These are phyloP conservation scores for Candida sphagnicola DNA, from an alignment of 805 yeast species.

Conservation along the genomic window DNA sequence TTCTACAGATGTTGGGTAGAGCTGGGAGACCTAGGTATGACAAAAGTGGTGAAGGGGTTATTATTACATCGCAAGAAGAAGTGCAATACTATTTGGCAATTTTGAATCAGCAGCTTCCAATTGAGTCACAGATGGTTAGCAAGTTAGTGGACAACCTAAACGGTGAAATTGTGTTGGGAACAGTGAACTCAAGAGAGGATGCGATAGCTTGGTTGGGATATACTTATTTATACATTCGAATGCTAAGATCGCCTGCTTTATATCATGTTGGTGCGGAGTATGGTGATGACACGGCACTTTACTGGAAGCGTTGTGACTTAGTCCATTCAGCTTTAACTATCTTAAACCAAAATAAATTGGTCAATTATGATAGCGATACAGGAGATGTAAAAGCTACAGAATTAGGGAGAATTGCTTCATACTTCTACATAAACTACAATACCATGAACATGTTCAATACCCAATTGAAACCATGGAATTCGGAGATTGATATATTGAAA, in stretches of 20 bases:
- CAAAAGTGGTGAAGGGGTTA: constrained; percentile 87
- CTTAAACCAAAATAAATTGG: constrained; percentile 53
- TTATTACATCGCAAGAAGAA: constrained; percentile 82
- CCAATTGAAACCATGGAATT: constrained; percentile 58
- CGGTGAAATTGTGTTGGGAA: constrained; percentile 82
- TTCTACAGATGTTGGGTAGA: constrained; percentile 95
- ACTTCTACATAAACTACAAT: constrained; percentile 73
- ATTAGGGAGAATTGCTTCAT: constrained; percentile 79
- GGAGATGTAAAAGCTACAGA: constrained; percentile 49
- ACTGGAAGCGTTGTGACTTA: constrained; percentile 58
- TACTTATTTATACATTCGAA: constrained; percentile 76
- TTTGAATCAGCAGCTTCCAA: constrained; percentile 87
- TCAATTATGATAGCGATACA: constrained; percentile 49
- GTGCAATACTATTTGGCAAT: constrained; percentile 85
- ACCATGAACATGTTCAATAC: constrained; percentile 68
- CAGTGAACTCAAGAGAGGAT: constrained; percentile 54
- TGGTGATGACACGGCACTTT: constrained; percentile 43
- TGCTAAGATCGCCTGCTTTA: constrained; percentile 65
- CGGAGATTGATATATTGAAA: constrained; percentile 70
- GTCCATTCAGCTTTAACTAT: constrained; percentile 70
- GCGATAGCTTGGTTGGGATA: constrained; percentile 79
- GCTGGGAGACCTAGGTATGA: constrained; percentile 98
- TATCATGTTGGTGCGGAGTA: constrained; percentile 74
- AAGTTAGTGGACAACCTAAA: constrained; percentile 71
- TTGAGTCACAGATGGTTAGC: constrained; percentile 80